Conservation (phyloP, 768 basidiomycete genomes). For the Piloderma croceum region DNA sequence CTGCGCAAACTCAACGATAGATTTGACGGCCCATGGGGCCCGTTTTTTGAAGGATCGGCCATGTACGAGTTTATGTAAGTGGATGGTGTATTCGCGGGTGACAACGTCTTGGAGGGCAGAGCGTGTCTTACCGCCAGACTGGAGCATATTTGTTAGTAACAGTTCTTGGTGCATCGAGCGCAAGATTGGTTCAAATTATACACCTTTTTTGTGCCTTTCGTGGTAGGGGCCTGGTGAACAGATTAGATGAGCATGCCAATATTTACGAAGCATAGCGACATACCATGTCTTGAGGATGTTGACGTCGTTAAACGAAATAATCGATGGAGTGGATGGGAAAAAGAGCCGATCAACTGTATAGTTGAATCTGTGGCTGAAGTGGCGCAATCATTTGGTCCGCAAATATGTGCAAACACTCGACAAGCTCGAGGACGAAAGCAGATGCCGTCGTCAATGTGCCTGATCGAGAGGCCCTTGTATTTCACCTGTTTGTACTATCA, state of each 20-base stretch:
- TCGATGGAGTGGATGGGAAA: conserved; percentile 24
- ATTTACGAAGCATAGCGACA: conserved; percentile 18
- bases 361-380: conserved; percentile 22
- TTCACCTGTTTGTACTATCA: conserved; percentile 32
- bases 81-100: conserved; percentile 97
- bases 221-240: conserved; percentile 37
- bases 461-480: conserved; percentile 19
- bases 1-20: conserved; percentile 84
- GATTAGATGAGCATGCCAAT: conserved; percentile 14
- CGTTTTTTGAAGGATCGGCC: conserved; percentile 96
- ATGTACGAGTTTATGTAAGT: conserved; percentile 92
- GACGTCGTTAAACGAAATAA: conserved; percentile 48
- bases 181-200: conserved; percentile 6
- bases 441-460: conserved; percentile 22
- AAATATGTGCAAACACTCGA: conserved; percentile 47
- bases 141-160: conserved; percentile 5
- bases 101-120: conserved; percentile 98
- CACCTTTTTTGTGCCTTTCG: conserved; percentile 54
- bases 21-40: conserved; percentile 94
- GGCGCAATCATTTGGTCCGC: conserved; percentile 39
- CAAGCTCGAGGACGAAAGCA: conserved; percentile 46
- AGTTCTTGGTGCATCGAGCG: conserved; percentile 1
- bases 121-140: conserved; percentile 83
- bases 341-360: too few species aligned
- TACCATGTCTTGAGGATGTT: conserved; percentile 70